These are phyloP conservation scores for Ascodesmis nigricans DNA, from an alignment of 495 filamentous ascomycete species.

Conservation along the genomic window DNA sequence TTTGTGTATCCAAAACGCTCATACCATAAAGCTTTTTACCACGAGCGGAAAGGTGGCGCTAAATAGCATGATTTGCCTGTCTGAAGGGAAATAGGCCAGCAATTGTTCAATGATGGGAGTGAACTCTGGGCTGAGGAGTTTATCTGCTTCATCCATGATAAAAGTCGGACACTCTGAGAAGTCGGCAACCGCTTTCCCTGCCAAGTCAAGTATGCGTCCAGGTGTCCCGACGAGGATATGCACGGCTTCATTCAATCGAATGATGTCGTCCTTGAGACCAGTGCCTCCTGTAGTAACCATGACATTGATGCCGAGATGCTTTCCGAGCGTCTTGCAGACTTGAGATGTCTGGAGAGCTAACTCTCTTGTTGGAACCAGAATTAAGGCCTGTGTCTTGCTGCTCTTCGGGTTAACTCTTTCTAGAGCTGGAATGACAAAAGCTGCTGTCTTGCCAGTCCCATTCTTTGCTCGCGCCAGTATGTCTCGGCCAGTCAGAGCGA, in stretches of 20 bases:
- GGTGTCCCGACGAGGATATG: slow-evolving; percentile 97
- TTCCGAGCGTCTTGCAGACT: slow-evolving; percentile 93
- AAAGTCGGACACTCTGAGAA: slow-evolving; percentile 92
- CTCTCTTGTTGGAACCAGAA: slow-evolving; percentile 90
- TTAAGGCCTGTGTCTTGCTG: slow-evolving; percentile 83
- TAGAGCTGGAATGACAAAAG: slow-evolving; percentile 88
- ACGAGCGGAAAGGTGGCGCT: slow-evolving; percentile 91
- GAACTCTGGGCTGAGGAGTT: slow-evolving; percentile 87
- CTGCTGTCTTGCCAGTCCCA: slow-evolving; percentile 93
- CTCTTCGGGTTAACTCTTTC: slow-evolving; percentile 90
- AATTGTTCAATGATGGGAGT: slow-evolving; percentile 93
- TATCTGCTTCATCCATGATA: slow-evolving; percentile 98
- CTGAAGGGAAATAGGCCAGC: slow-evolving; percentile 77
- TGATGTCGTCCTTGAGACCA: slow-evolving; percentile 84
- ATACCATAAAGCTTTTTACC: slow-evolving; percentile 85
- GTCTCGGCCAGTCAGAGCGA: slow-evolving; percentile 83
- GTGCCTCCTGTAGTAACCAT: slow-evolving; percentile 98
- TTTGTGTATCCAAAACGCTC: no score
- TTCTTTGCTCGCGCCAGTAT: slow-evolving; percentile 95
- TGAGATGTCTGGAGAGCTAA: slow-evolving; percentile 97
- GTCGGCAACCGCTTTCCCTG: slow-evolving; percentile 85
- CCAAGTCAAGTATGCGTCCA: slow-evolving; percentile 80
- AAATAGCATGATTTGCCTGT: slow-evolving; percentile 97
- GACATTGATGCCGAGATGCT: slow-evolving; percentile 90
- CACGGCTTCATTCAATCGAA: slow-evolving; percentile 77